These are phyloP conservation scores for Boletus sp. DNA, from an alignment of 1,284 basidiomycete genomes.

Conservation along the genomic window DNA sequence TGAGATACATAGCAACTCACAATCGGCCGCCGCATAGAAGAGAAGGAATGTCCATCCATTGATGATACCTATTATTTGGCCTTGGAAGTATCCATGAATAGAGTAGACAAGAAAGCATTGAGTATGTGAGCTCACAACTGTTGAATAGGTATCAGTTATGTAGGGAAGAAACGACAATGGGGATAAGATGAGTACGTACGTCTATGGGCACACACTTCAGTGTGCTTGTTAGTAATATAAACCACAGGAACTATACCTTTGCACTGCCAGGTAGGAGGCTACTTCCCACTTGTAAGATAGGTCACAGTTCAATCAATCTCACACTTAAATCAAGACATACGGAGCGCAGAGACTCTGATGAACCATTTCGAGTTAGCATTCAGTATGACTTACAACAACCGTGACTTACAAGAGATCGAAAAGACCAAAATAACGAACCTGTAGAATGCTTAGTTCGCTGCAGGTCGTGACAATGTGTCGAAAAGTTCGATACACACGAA, in stretches of 20 bases:
- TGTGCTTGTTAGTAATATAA: too few species aligned
- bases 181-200: not conserved
- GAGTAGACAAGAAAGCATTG: too few species aligned
- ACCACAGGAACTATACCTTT: not conserved
- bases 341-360: not conserved
- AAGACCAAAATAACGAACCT: constrained; percentile 2
- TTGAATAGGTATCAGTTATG: not conserved
- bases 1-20: constrained; percentile 2
- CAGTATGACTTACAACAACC: not conserved
- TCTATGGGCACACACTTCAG: not conserved
- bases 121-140: constrained; percentile 4
- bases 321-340: not conserved
- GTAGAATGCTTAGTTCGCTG: not conserved
- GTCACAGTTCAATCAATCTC: not conserved
- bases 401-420: not conserved
- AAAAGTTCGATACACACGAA: not conserved
- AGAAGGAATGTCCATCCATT: constrained; percentile 4
- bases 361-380: not conserved
- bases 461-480: too few species aligned
- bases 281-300: not conserved
- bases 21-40: constrained; percentile 11
- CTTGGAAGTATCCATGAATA: not conserved
- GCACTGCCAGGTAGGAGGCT: not conserved
- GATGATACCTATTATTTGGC: not conserved
- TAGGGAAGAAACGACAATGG: too few species aligned